Percentiles rank a stretch among this genome's conserved stretches.
Conservation (phyloP, 306 rosid species). For the Cucumis melo region DNA sequence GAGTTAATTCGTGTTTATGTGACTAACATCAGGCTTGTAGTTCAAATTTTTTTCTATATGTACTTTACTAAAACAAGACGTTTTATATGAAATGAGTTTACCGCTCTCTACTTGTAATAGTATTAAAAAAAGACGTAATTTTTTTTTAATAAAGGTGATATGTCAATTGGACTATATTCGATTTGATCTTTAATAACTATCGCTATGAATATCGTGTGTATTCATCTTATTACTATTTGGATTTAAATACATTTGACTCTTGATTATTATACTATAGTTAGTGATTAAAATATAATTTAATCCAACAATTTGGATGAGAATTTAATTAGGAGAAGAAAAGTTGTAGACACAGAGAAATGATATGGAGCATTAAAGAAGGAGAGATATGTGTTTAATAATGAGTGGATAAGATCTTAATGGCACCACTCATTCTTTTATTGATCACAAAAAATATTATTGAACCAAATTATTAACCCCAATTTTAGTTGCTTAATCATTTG, state of each 20-base stretch:
- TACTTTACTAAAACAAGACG: too few species aligned
- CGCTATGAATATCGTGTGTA: not conserved
- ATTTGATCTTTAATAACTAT: not conserved
- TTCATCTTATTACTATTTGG: not conserved
- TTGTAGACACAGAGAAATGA: not conserved
- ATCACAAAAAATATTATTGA: not conserved
- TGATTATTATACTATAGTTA: not conserved
- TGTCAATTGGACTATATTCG: too few species aligned
- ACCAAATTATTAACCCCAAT: not conserved
- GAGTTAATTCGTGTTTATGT: too few species aligned
- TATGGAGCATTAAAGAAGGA: not conserved
- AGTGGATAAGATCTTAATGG: not conserved
- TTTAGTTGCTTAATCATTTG: not conserved
- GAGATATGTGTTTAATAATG: not conserved
- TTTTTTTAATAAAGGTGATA: too few species aligned
- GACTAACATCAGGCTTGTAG: too few species aligned
- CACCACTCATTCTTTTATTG: not conserved
- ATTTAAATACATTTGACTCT: not conserved
- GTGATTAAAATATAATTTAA: not conserved
- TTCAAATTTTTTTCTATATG: too few species aligned
- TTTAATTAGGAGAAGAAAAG: not conserved
- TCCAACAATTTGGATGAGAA: not conserved
- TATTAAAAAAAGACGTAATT: too few species aligned
- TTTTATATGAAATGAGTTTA: not conserved
- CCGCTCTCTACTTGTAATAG: too few species aligned